These are phyloP conservation scores for Coemansia linderi DNA, from an alignment of 371 early-diverging fungal genomes.

Conservation along the genomic window DNA sequence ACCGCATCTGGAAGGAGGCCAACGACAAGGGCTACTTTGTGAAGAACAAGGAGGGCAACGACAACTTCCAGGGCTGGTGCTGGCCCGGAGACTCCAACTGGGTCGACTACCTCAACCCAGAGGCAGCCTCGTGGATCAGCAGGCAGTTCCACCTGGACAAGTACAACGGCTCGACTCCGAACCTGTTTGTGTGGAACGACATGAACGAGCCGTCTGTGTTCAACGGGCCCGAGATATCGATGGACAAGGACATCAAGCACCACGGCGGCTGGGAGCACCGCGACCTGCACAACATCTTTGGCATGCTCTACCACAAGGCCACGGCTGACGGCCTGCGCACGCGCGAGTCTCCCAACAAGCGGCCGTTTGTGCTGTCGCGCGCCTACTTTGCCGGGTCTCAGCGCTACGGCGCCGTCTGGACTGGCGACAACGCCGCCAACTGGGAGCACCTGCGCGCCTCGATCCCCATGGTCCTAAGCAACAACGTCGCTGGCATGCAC, in stretches of 20 bases:
- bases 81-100: slow-evolving; percentile 73
- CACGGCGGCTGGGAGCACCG: slow-evolving; percentile 59
- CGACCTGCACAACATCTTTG: slow-evolving; percentile 62
- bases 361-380: slow-evolving; percentile 74
- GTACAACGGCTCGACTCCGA: slow-evolving; percentile 54
- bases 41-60: slow-evolving; percentile 68
- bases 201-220: slow-evolving; percentile 73
- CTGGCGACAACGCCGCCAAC: slow-evolving; percentile 62
- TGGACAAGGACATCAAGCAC: slow-evolving; percentile 52
- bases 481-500: slow-evolving; percentile 70
- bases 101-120: slow-evolving; percentile 67
- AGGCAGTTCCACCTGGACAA: slow-evolving; percentile 58
- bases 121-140: slow-evolving; percentile 80
- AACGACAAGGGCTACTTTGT: slow-evolving; percentile 73
- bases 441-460: slow-evolving; percentile 62
- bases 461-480: slow-evolving; percentile 63
- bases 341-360: slow-evolving; percentile 62
- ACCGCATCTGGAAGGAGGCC: slow-evolving; percentile 78
- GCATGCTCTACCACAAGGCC: slow-evolving; percentile 67
- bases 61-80: slow-evolving; percentile 70
- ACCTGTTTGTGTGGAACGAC: slow-evolving; percentile 72
- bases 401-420: slow-evolving; percentile 68
- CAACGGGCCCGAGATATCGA: slow-evolving; percentile 59
- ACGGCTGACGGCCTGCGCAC: slow-evolving; percentile 59
- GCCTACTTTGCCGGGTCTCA: slow-evolving; percentile 74